These are phyloP conservation scores for Jamesozyma lodderae DNA, from an alignment of 805 yeast genomes.

Conservation along the genomic window DNA sequence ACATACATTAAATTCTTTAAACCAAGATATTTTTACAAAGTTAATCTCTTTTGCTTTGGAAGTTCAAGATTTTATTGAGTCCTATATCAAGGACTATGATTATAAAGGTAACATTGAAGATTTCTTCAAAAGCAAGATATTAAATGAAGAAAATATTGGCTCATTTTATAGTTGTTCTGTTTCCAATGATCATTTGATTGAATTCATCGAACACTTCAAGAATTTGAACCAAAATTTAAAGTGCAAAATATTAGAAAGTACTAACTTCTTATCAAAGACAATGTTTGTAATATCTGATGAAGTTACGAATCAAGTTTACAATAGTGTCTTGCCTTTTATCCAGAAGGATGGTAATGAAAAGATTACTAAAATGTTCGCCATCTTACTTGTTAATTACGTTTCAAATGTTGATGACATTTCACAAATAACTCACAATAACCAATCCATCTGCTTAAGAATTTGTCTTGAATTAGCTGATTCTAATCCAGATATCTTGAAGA, in stretches of 20 bases:
- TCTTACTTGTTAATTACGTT: slow-evolving; percentile 10
- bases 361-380: slow-evolving; percentile 11
- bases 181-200: slow-evolving; percentile 9
- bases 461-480: slow-evolving; percentile 11
- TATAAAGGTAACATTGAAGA: slow-evolving; percentile 20
- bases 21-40: slow-evolving; percentile 15
- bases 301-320: slow-evolving; percentile 9
- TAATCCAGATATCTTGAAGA: slow-evolving; percentile 7
- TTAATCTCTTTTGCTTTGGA: slow-evolving; percentile 8
- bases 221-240: slow-evolving; percentile 5
- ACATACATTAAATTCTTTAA: slow-evolving; percentile 27
- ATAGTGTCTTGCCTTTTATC: slow-evolving; percentile 7
- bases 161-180: slow-evolving; percentile 29
- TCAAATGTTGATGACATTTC: not conserved
- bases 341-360: slow-evolving; percentile 2
- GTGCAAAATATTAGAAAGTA: slow-evolving; percentile 8
- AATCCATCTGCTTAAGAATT: slow-evolving; percentile 4
- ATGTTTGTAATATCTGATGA: slow-evolving; percentile 10
- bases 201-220: slow-evolving; percentile 18
- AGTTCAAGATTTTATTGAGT: slow-evolving; percentile 15
- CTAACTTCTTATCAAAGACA: slow-evolving; percentile 11
- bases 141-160: slow-evolving; percentile 30
- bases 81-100: slow-evolving; percentile 20
- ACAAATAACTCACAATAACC: not conserved
- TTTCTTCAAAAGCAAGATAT: slow-evolving; percentile 25